Evolutionary conservation across 176 grass and related monocot species (phyloP).

Genomic region (Oryza glumipatula): DNA sequence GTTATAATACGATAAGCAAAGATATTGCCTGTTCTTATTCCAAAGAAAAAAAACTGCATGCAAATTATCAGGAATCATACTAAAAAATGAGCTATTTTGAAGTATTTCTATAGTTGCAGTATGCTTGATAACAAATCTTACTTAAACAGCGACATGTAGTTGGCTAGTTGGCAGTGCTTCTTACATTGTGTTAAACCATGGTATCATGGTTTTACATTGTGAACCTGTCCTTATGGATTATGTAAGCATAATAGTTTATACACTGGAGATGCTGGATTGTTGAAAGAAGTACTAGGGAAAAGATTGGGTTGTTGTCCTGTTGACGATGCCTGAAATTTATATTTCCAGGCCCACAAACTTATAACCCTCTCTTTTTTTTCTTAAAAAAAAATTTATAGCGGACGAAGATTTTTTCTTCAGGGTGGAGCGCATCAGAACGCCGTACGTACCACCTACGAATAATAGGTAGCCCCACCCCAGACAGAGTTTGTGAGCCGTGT

Average conservation of each 20-base stretch:
- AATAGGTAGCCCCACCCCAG: too few relatives aligned
- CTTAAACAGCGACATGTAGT: neutral
- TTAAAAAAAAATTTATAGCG: too few relatives aligned
- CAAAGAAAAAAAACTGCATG: too few relatives aligned
- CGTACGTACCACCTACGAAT: too few relatives aligned
- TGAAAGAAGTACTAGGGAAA: neutral
- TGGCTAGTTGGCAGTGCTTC: neutral
- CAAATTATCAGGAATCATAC: too few relatives aligned
- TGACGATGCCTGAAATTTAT: neutral
- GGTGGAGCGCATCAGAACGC: too few relatives aligned
- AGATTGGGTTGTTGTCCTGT: neutral
- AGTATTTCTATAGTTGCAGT: neutral
- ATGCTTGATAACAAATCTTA: neutral
- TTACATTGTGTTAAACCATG: constrained; percentile 3
- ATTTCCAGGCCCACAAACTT: neutral
- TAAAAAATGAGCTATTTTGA: neutral
- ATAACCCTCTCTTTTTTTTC: neutral
- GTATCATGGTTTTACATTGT: neutral
- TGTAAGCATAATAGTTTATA: neutral
- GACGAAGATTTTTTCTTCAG: too few relatives aligned
- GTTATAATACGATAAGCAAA: neutral
- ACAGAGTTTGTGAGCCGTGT: too few relatives aligned
- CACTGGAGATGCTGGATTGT: neutral
- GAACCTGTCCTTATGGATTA: constrained; percentile 6
- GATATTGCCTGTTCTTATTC: too few relatives aligned